Base-by-base conservation (phyloP, 2,329 filamentous ascomycete species). In the Botrytis elliptica region DNA sequence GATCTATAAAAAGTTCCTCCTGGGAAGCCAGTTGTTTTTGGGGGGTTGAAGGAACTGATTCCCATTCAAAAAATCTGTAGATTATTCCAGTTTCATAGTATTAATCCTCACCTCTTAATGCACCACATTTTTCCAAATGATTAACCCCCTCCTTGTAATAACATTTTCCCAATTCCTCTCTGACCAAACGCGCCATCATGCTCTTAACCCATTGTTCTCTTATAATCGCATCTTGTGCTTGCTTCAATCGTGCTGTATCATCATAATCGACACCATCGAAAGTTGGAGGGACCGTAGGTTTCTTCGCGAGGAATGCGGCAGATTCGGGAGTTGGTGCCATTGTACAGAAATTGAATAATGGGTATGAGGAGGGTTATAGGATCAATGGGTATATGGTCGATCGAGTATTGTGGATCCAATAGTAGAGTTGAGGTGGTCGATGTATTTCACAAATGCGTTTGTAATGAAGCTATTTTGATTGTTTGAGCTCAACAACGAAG, bases 181-280 rank as follows among this genome's bases (percentile, higher is more conserved):
- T 86, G 72, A 96, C 92, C 76, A 96, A 85, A 75, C 93, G 88
- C 74, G 92, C 92, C 93, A 95, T 96, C 93, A 96, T 96, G 82
- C 91, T 91, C 82, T 90, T 90, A 75, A 96, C 92, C 93, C 93
- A 96, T 85, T 96, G 93, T 85, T 96, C 93, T 76, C 93, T 88
- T 79, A 96, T 89, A 73, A 96, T 88, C 77, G 93, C 88, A 82
- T 96, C 93, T 82, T 95, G 93, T 71, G 93, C 93, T 75, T 90
- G 90, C 86, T 95, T 96, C 82, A 96, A 86, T 78, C 90, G 89
- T 82, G 89, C 89, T 82, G 91, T 94, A 85, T 96, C 92, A 78
- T 95, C 91, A 85, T 92, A 96, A 85, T 95, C 91, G 81, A 96
- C 93, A 78, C 93, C 93, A 80, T 94, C 93, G 83, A 96, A 96